Percentiles rank a stretch among this genome's conserved stretches.
Conservation (phyloP, 768 basidiomycete species). For the Aureoboletus auriporus region DNA sequence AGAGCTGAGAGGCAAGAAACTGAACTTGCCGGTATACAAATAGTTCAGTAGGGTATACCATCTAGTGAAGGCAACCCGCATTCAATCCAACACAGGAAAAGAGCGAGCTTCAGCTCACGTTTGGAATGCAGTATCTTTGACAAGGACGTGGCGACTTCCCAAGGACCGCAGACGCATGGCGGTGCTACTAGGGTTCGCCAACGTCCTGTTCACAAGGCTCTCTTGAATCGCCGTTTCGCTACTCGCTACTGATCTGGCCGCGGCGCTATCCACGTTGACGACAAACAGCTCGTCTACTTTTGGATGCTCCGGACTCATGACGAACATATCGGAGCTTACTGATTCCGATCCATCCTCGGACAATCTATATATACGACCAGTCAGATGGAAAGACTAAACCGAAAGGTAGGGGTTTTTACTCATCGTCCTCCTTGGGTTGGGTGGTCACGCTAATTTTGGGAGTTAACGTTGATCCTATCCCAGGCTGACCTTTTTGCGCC, state of each 20-base stretch:
- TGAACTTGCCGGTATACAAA: slow-evolving; percentile 33
- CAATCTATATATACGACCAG: background rate
- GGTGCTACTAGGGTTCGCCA: background rate
- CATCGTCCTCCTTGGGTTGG: slow-evolving; percentile 7
- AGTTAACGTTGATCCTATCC: background rate
- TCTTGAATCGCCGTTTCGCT: background rate
- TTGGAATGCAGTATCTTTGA: slow-evolving; percentile 24
- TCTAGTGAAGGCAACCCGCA: slow-evolving; percentile 12
- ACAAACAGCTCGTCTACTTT: background rate
- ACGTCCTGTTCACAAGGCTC: background rate
- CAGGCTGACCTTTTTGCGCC: background rate
- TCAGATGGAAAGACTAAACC: background rate
- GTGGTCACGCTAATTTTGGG: background rate
- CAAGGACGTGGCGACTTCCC: slow-evolving; percentile 16
- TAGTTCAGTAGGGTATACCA: slow-evolving; percentile 38
- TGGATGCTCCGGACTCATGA: slow-evolving; percentile 10
- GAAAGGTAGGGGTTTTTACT: background rate
- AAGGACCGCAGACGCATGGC: background rate
- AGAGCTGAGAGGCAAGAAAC: slow-evolving; percentile 32
- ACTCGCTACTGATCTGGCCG: background rate
- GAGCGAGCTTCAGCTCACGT: slow-evolving; percentile 11
- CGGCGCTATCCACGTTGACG: background rate
- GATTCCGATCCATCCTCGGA: slow-evolving; percentile 14
- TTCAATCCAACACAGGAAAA: background rate
- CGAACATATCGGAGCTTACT: slow-evolving; percentile 15